These are phyloP conservation scores for Fusarium clavum DNA, from an alignment of 2,329 filamentous ascomycete species.

Conservation along the genomic window DNA sequence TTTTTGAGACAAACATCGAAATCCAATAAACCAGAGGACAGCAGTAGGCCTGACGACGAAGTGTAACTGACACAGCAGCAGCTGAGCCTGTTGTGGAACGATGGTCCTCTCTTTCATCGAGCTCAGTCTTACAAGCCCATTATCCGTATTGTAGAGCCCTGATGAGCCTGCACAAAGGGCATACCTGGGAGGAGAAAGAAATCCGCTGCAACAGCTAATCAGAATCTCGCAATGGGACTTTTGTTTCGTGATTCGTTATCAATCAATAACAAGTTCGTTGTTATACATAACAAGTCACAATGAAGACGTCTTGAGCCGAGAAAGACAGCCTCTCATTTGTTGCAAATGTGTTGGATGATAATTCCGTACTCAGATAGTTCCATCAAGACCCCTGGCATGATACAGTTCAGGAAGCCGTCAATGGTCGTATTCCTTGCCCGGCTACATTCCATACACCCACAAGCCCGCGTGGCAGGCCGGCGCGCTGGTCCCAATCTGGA, in stretches of 20 bases:
- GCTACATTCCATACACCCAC: slow-evolving; percentile 31
- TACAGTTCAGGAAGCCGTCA: background rate
- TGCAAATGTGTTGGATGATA: background rate
- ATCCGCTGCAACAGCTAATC: background rate
- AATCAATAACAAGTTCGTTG: background rate
- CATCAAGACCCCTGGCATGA: slow-evolving; percentile 9
- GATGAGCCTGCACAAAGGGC: slow-evolving; percentile 1
- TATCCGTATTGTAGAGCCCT: slow-evolving; percentile 4
- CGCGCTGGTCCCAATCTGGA: slow-evolving; percentile 38
- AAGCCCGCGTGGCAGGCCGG: slow-evolving; percentile 40
- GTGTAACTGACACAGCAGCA: slow-evolving; percentile 22
- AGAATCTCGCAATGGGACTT: background rate
- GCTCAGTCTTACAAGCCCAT: background rate
- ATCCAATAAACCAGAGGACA: slow-evolving; percentile 9
- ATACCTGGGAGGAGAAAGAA: slow-evolving; percentile 2
- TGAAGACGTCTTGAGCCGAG: background rate
- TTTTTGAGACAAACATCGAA: slow-evolving; percentile 23
- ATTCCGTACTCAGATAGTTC: background rate
- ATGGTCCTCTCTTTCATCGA: background rate
- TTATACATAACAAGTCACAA: background rate
- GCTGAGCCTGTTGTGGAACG: slow-evolving; percentile 24
- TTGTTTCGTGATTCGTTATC: background rate
- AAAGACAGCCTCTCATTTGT: background rate
- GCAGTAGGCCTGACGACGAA: background rate
- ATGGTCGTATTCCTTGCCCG: slow-evolving; percentile 22